phyloP scores from a whole-genome alignment of 805 yeast genomes.

The Candida pini region DNA sequence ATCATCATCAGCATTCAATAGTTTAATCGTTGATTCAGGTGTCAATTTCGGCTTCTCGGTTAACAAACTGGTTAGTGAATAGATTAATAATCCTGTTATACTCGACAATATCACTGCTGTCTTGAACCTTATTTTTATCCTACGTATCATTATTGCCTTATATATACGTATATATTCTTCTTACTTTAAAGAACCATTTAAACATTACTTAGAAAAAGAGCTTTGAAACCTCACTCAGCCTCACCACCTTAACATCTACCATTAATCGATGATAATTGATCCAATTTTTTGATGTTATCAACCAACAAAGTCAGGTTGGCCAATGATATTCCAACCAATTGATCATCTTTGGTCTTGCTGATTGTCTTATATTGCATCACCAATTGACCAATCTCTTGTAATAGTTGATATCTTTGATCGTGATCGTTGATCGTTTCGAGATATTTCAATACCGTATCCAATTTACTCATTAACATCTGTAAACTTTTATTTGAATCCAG shows the following conservation, averaged over 20 bases:
- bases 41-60: neutral
- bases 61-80: too few relatives aligned
- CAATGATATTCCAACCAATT: constrained; percentile 1
- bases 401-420: constrained; percentile 2
- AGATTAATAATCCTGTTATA: too few relatives aligned
- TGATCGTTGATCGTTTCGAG: constrained; percentile 4
- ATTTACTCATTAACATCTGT: constrained; percentile 1
- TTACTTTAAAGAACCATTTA: too few relatives aligned
- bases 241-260: neutral
- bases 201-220: too few relatives aligned
- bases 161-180: too few relatives aligned
- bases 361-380: constrained; percentile 7
- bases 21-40: constrained; percentile 1
- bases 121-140: too few relatives aligned
- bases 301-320: constrained; percentile 9
- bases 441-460: constrained; percentile 8
- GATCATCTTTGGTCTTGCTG: neutral
- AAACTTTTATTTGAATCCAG: neutral
- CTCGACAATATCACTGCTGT: too few relatives aligned
- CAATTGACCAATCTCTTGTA: constrained; percentile 10
- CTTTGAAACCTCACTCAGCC: too few relatives aligned
- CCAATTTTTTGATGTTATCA: constrained; percentile 8
- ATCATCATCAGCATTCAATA: neutral
- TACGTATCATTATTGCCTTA: too few relatives aligned
- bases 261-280: constrained; percentile 4